A percentile compares a stretch with the other conserved stretches of the same genome.
phyloP scores from a whole-genome alignment of 2,329 filamentous ascomycete species.

The Monosporascus sp. region DNA sequence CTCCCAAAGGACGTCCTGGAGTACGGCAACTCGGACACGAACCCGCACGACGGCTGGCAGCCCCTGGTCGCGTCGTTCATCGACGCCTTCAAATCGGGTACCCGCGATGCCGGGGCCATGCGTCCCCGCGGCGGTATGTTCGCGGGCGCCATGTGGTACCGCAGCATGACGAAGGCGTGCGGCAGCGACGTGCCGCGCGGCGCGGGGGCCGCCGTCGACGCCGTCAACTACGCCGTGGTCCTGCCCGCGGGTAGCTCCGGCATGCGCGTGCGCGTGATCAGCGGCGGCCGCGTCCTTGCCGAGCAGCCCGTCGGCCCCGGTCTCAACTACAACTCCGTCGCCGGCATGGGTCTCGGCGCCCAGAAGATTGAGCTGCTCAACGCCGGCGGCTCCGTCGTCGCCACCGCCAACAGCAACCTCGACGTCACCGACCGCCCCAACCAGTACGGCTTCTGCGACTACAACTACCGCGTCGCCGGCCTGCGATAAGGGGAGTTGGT shows the following conservation, averaged over 20 bases:
- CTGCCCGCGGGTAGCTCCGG: slow-evolving; percentile 9
- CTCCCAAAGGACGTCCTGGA: slow-evolving; percentile 20
- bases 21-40: slow-evolving; percentile 25
- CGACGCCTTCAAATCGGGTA: slow-evolving; percentile 26
- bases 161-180: slow-evolving; percentile 14
- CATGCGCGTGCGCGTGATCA: slow-evolving; percentile 17
- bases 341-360: slow-evolving; percentile 16
- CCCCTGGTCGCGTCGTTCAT: slow-evolving; percentile 30
- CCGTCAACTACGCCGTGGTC: slow-evolving; percentile 27
- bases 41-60: slow-evolving; percentile 29
- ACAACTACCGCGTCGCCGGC: slow-evolving; percentile 25
- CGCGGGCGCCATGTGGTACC: slow-evolving; percentile 31
- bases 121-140: slow-evolving; percentile 13
- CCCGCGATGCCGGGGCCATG: slow-evolving; percentile 14
- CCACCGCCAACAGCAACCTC: slow-evolving; percentile 12
- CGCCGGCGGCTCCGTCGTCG: slow-evolving; percentile 14
- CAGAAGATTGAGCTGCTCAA: slow-evolving; percentile 26
- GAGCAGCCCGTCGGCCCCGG: slow-evolving; percentile 14
- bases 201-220: slow-evolving; percentile 19
- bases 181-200: slow-evolving; percentile 16
- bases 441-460: slow-evolving; percentile 23
- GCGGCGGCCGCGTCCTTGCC: slow-evolving; percentile 18
- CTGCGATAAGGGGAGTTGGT: slow-evolving; percentile 9
- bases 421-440: slow-evolving; percentile 18
- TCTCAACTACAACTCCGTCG: slow-evolving; percentile 21